phyloP scores from a whole-genome alignment of 495 filamentous ascomycete species.

The Aspergillus sclerotiicarbonarius region DNA sequence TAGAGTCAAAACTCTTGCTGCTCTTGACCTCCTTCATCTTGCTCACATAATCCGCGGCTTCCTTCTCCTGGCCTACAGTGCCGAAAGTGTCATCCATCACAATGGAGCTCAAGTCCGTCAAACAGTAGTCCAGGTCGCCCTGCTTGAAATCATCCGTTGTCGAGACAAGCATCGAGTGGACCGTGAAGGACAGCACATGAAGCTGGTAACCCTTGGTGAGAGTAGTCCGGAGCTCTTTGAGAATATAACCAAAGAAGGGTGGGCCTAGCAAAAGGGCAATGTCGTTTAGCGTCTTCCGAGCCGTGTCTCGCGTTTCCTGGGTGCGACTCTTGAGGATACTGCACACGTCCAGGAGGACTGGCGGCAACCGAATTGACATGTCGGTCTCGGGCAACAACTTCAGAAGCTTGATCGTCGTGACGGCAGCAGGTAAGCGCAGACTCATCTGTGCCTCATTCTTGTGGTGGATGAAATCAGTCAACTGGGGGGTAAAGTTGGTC shows the following conservation, averaged over 20 bases:
- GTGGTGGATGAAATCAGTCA: conserved; percentile 80
- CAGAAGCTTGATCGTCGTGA: conserved; percentile 82
- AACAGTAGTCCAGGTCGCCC: conserved; percentile 87
- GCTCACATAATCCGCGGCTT: conserved; percentile 91
- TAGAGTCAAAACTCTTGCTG: conserved; percentile 95
- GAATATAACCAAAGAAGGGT: conserved; percentile 81
- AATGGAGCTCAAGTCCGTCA: conserved; percentile 70
- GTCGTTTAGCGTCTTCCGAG: conserved; percentile 80
- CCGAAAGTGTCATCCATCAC: conserved; percentile 99
- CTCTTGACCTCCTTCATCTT: conserved; percentile 97
- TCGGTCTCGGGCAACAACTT: conserved; percentile 71
- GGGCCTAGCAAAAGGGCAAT: conserved; percentile 78
- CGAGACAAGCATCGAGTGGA: conserved; percentile 84
- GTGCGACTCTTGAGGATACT: conserved; percentile 87
- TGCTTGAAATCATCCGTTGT: conserved; percentile 70
- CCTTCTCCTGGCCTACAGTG: conserved; percentile 92
- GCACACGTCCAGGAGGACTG: conserved; percentile 85
- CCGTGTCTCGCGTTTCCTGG: conserved; percentile 85
- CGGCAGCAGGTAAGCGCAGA: conserved; percentile 80
- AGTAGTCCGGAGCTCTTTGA: conserved; percentile 84
- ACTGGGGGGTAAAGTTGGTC: conserved; percentile 69
- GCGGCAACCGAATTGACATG: conserved; percentile 68
- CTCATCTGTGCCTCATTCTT: conserved; percentile 94
- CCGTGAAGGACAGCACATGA: conserved; percentile 90
- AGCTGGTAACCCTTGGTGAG: conserved; percentile 85